Conservation (phyloP, 2,329 filamentous ascomycete genomes). For the Pseudogymnoascus sp. region DNA sequence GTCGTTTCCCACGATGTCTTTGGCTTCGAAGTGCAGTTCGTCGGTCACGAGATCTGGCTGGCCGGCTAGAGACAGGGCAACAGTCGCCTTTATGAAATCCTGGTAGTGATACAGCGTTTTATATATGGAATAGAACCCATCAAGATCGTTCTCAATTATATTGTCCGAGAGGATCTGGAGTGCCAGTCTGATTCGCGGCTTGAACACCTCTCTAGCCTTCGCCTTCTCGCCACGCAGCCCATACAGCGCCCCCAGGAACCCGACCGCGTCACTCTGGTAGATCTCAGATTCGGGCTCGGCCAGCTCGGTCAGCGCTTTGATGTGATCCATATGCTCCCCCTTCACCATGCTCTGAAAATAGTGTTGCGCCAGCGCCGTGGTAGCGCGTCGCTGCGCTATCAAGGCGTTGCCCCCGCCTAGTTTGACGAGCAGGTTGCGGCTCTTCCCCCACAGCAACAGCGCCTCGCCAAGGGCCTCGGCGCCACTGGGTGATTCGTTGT, state of each 20-base stretch:
- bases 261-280: neutral
- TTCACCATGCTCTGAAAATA: neutral
- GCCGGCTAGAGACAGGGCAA: neutral
- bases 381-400: neutral
- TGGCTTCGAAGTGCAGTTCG: neutral
- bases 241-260: neutral
- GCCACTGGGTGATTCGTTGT: conserved; percentile 14
- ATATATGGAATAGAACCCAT: neutral
- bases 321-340: neutral
- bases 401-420: neutral
- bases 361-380: neutral
- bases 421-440: neutral
- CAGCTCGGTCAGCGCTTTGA: neutral
- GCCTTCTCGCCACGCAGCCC: neutral
- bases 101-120: neutral
- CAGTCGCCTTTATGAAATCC: neutral
- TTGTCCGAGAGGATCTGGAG: neutral
- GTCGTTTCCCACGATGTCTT: neutral
- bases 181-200: neutral
- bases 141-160: neutral
- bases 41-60: neutral
- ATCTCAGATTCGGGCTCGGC: neutral
- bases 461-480: neutral
- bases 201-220: neutral
- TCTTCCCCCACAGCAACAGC: neutral